Conservation (phyloP, 2,329 filamentous ascomycete genomes). For the Neurospora sp. region DNA sequence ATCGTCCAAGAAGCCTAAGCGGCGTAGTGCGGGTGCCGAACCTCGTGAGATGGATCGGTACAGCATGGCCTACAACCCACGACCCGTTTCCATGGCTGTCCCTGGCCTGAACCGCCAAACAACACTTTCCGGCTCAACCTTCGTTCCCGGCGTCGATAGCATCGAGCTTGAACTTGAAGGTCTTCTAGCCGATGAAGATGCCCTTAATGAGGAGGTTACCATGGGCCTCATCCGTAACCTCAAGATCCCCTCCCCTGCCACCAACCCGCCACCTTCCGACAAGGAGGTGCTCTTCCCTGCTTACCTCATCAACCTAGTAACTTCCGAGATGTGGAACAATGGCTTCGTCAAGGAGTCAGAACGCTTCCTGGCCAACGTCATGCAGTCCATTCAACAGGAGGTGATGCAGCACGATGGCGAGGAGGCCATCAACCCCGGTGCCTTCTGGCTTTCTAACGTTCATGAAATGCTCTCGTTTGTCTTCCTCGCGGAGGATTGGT, state of each 20-base stretch:
- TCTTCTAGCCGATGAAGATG: constrained; percentile 88
- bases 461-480: constrained; percentile 99
- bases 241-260: constrained; percentile 85
- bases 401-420: constrained; percentile 99
- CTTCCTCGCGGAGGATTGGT: constrained; percentile 98
- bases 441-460: constrained; percentile 98
- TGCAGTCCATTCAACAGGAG: constrained; percentile 99
- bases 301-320: constrained; percentile 97
- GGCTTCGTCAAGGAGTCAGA: constrained; percentile 99
- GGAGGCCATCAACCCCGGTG: constrained; percentile 90
- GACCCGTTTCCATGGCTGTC: constrained; percentile 93
- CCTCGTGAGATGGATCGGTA: constrained; percentile 79
- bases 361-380: constrained; percentile 95
- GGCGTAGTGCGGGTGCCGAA: constrained; percentile 83
- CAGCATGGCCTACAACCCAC: constrained; percentile 85
- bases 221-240: constrained; percentile 93
- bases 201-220: constrained; percentile 91
- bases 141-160: constrained; percentile 74
- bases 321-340: constrained; percentile 99
- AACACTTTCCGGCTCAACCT: constrained; percentile 60
- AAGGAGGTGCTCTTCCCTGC: constrained; percentile 98
- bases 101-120: constrained; percentile 52
- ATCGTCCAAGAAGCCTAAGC: constrained; percentile 92
- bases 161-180: constrained; percentile 93
- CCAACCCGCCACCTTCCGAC: constrained; percentile 83